phyloP scores from a whole-genome alignment of 2,329 filamentous ascomycete genomes.

The Graphiopsis chlorocephala region DNA sequence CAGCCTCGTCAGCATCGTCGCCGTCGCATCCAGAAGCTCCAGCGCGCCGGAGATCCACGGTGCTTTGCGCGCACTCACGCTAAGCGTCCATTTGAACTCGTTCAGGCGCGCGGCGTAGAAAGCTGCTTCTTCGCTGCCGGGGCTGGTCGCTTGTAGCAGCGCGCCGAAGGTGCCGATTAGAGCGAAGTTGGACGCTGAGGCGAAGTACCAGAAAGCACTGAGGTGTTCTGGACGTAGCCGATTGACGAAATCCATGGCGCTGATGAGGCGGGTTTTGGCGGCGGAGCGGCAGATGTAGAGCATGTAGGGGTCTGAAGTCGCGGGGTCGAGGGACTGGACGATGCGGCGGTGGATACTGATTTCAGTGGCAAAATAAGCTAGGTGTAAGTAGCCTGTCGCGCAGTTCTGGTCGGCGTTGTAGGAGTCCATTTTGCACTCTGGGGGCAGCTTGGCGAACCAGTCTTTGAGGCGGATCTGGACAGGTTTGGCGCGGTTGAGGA shows the following conservation, averaged over 20 bases:
- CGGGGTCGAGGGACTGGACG: conserved; percentile 68
- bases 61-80: conserved; percentile 74
- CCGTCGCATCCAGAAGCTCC: conserved; percentile 44
- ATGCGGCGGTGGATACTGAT: conserved; percentile 91
- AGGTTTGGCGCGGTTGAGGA: conserved; percentile 73
- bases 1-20: conserved; percentile 44
- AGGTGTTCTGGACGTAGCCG: conserved; percentile 82
- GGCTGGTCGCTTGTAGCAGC: conserved; percentile 83
- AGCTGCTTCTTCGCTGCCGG: conserved; percentile 81
- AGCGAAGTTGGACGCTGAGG: conserved; percentile 86
- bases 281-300: conserved; percentile 90
- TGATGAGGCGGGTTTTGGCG: conserved; percentile 90
- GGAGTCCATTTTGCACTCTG: conserved; percentile 61
- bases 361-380: conserved; percentile 90
- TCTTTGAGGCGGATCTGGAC: conserved; percentile 80
- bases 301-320: conserved; percentile 67
- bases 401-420: conserved; percentile 38
- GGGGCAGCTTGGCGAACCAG: conserved; percentile 72
- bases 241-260: conserved; percentile 96
- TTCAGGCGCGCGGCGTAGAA: conserved; percentile 83
- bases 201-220: conserved; percentile 89
- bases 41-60: conserved; percentile 48
- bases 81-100: conserved; percentile 92
- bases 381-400: conserved; percentile 66
- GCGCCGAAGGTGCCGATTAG: conserved; percentile 92